Evolutionary conservation across 768 basidiomycete genomes (phyloP), one percentile per base, ranked within the genome.

Genomic region (Panellus pusillus): DNA sequence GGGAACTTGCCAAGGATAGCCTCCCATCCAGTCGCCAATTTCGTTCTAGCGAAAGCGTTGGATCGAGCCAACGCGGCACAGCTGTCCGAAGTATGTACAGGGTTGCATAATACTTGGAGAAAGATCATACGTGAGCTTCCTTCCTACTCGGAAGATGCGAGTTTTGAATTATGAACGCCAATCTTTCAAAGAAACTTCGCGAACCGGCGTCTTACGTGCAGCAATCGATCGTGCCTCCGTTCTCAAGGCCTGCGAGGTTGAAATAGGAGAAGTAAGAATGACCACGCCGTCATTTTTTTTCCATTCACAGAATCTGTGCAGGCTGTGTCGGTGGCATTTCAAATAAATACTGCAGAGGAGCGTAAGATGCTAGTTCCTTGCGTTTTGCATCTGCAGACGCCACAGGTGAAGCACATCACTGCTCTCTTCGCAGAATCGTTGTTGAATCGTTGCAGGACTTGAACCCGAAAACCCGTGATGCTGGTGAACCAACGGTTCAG

Each of bases 21-120:
- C 15, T 74, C 79, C 17, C 96, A 99, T 68, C 93, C 95, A 3
- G 89, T 95, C 2, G 93, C 91, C 12, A 99, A 98, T 65, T 99
- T 93, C 63, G 94, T 98, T 18, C 76, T 94, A 5, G 88, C 94
- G 0, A 87, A 84, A 66, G 89, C 87, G 0, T 60, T 95, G 24
- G 82, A 82, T 45, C 76, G 91, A 42, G 67, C 85, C 12, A 73
- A 79, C n/a, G 73, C 69, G 15, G 70, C 72, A 4, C 82, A 89
- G 55, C 65, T 98, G 31, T 66, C 68, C 1, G 74, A 71, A 6
- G 75, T 82, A 14, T 77, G 85, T 41, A 61, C 69, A n/a, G 91
- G 93, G 63, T 72, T 94, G 31, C 68, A 73, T 42, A 74, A 68
- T 32, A 66, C 74, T 37, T 82, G 89, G 80, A 70, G 66, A 48